Evolutionary conservation across 257 asterid genomes (phyloP).

Genomic region (Plantago elongata): DNA sequence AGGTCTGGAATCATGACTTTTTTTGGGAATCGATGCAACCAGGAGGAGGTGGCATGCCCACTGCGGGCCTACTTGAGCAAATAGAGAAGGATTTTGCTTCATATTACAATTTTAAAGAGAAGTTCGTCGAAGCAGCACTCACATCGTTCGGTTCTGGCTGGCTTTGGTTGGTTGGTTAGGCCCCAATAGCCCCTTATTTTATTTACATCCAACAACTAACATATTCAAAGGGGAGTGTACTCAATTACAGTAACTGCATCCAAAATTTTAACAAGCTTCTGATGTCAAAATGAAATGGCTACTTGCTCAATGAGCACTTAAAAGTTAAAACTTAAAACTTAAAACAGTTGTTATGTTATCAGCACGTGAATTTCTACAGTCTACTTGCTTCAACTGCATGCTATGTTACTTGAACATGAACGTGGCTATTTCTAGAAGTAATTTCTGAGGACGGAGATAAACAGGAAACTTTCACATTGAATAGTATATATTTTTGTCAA

Average conservation of each 20-base stretch:
- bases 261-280: slow-evolving; percentile 2
- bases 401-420: not conserved
- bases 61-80: slow-evolving; percentile 66
- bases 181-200: slow-evolving; percentile 17
- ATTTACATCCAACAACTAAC: slow-evolving; percentile 3
- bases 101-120: slow-evolving; percentile 61
- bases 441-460: not conserved
- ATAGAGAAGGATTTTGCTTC: slow-evolving; percentile 91
- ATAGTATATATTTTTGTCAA: not conserved
- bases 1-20: slow-evolving; percentile 98
- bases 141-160: slow-evolving; percentile 86
- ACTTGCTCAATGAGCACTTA: not conserved
- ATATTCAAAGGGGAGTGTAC: not conserved
- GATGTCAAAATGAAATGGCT: not conserved
- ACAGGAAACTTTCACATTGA: not conserved
- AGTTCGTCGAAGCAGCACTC: slow-evolving; percentile 60
- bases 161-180: slow-evolving; percentile 97
- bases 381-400: not conserved
- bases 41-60: slow-evolving; percentile 80
- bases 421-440: not conserved
- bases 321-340: no score
- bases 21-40: slow-evolving; percentile 98
- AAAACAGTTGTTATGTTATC: not conserved
- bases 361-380: not conserved
- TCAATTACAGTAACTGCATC: slow-evolving; percentile 10